phyloP scores from a whole-genome alignment of 2,329 filamentous ascomycete genomes.

The Madurella fahalii region DNA sequence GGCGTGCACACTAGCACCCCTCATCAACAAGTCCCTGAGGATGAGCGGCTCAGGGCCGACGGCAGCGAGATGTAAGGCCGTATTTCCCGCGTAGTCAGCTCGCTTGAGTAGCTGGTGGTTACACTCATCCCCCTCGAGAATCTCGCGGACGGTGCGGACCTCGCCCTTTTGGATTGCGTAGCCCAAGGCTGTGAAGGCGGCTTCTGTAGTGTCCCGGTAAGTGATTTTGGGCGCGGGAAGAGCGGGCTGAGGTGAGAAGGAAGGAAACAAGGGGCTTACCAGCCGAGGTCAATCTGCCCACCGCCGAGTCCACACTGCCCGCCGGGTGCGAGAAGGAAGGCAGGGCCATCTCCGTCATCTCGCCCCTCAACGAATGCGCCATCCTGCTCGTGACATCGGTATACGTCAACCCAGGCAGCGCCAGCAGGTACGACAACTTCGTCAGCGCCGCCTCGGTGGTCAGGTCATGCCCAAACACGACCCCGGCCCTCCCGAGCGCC shows the following conservation, averaged over 20 bases:
- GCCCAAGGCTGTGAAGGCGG: slow-evolving; percentile 70
- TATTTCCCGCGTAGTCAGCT: slow-evolving; percentile 79
- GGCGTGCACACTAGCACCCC: slow-evolving; percentile 63
- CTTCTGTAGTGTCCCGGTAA: slow-evolving; percentile 35
- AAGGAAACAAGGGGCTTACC: slow-evolving; percentile 13
- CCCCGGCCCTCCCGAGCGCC: slow-evolving; percentile 74
- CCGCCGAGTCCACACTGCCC: slow-evolving; percentile 43
- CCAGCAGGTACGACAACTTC: slow-evolving; percentile 82
- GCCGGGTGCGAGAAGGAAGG: slow-evolving; percentile 75
- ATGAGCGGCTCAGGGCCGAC: slow-evolving; percentile 52
- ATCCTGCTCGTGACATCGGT: slow-evolving; percentile 67
- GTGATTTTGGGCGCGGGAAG: too few species aligned
- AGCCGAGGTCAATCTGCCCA: slow-evolving; percentile 40
- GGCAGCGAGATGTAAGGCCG: slow-evolving; percentile 56
- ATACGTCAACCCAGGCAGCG: slow-evolving; percentile 58
- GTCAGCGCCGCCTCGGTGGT: slow-evolving; percentile 88
- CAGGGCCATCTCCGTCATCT: slow-evolving; percentile 72
- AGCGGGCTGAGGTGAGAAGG: neutral
- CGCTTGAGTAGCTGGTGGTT: slow-evolving; percentile 60
- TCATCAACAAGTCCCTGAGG: slow-evolving; percentile 53
- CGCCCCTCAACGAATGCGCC: slow-evolving; percentile 72
- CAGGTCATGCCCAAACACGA: slow-evolving; percentile 84
- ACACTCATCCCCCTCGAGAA: slow-evolving; percentile 61
- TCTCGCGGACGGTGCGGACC: slow-evolving; percentile 58
- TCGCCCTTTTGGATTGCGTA: slow-evolving; percentile 76